A percentile compares a stretch with the other conserved stretches of the same genome.
phyloP scores from a whole-genome alignment of 257 asterid species.

The Thymus quinquecostatus region DNA sequence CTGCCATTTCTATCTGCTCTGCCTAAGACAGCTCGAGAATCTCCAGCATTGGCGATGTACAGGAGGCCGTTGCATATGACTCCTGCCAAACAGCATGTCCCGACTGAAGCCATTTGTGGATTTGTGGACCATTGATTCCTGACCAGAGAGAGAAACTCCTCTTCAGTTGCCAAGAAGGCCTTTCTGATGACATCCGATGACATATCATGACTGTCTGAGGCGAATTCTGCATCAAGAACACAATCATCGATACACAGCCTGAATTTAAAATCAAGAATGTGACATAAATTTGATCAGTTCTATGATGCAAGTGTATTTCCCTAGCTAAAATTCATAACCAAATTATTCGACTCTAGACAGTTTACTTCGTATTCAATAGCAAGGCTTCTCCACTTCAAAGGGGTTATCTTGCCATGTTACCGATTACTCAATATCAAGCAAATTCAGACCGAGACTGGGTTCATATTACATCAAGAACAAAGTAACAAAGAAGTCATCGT shows the following conservation, averaged over 20 bases:
- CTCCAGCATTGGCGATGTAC: slow-evolving; percentile 89
- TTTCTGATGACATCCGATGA: slow-evolving; percentile 68
- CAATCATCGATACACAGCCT: slow-evolving; percentile 1
- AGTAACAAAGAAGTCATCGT: background rate
- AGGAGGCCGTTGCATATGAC: slow-evolving; percentile 75
- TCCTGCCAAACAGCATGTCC: slow-evolving; percentile 93
- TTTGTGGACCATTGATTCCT: slow-evolving; percentile 68
- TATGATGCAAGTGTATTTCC: background rate
- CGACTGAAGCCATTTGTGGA: slow-evolving; percentile 91
- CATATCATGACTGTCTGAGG: slow-evolving; percentile 69
- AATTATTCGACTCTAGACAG: background rate
- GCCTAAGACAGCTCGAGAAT: slow-evolving; percentile 88
- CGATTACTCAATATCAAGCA: background rate
- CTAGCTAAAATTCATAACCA: background rate
- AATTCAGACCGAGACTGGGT: background rate
- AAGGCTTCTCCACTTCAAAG: background rate
- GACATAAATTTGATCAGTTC: background rate
- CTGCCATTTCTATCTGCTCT: slow-evolving; percentile 53
- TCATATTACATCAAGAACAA: background rate
- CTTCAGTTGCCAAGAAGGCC: slow-evolving; percentile 88
- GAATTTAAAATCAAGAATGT: slow-evolving; percentile 8
- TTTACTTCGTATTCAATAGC: background rate
- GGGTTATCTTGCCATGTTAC: background rate
- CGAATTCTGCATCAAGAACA: slow-evolving; percentile 54
- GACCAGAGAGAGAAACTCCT: slow-evolving; percentile 77